These are phyloP conservation scores for Salicornia ramosissima DNA, from an alignment of 148 eudicot genomes.

Conservation along the genomic window DNA sequence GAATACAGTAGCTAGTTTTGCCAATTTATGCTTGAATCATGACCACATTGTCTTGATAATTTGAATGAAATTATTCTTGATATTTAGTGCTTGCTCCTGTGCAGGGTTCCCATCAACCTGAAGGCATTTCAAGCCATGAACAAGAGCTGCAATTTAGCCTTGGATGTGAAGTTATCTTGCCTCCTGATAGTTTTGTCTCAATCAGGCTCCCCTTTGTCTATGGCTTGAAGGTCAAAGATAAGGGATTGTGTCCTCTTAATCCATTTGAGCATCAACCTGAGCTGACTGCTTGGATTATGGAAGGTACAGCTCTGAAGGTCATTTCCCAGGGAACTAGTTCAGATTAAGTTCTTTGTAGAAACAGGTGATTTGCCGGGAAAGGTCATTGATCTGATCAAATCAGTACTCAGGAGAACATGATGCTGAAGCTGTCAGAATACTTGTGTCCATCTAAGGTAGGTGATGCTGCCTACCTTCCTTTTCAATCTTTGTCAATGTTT, in stretches of 20 bases:
- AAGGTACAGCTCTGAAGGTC: conserved; percentile 63
- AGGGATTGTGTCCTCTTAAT: conserved; percentile 51
- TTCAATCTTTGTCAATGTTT: neutral
- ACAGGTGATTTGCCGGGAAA: conserved; percentile 1
- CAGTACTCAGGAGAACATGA: neutral
- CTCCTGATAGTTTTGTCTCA: conserved; percentile 92
- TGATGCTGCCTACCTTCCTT: neutral
- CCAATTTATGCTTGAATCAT: neutral
- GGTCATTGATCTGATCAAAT: conserved; percentile 10
- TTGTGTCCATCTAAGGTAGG: conserved; percentile 14
- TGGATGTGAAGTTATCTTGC: conserved; percentile 75
- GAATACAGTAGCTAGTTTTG: neutral
- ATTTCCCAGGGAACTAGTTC: conserved; percentile 44
- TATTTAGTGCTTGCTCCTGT: conserved; percentile 10
- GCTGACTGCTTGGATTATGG: conserved; percentile 69
- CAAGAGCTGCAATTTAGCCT: conserved; percentile 64
- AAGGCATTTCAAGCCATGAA: conserved; percentile 42
- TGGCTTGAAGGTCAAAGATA: conserved; percentile 57
- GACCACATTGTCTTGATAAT: neutral
- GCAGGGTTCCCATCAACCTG: conserved; percentile 60
- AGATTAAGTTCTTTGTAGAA: conserved; percentile 24
- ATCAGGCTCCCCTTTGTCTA: conserved; percentile 86
- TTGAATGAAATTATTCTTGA: neutral
- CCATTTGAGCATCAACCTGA: conserved; percentile 78
- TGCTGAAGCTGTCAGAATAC: conserved; percentile 4